A percentile compares a stretch with the other conserved stretches of the same genome.
These are phyloP conservation scores for Senna siamea DNA, from an alignment of 306 rosid species.

Conservation along the genomic window DNA sequence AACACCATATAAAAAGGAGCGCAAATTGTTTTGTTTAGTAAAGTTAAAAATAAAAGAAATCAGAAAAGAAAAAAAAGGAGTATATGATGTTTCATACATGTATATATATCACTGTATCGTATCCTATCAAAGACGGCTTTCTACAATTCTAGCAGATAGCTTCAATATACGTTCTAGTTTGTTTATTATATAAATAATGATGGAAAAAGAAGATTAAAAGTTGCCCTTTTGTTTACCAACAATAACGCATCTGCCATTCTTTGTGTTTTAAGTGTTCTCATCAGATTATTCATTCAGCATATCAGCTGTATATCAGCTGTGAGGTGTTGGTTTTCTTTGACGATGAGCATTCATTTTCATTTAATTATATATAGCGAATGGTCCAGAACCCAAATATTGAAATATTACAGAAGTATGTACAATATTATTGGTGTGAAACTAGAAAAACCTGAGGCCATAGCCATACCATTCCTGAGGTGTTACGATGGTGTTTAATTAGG, in stretches of 20 bases:
- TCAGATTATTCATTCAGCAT: no score
- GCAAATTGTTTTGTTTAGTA: neutral
- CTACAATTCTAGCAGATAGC: slow-evolving; percentile 12
- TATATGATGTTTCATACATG: no score
- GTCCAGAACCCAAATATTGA: slow-evolving; percentile 37
- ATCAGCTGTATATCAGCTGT: no score
- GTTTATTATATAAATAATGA: no score
- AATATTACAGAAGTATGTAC: no score
- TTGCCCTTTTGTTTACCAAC: neutral
- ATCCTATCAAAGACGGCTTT: slow-evolving; percentile 30
- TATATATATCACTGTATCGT: no score
- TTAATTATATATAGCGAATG: slow-evolving; percentile 42
- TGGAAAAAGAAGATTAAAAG: no score
- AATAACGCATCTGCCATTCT: slow-evolving; percentile 35
- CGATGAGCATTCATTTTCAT: slow-evolving; percentile 36
- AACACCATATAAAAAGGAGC: neutral
- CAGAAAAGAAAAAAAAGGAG: slow-evolving; percentile 4
- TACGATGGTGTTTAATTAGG: no score
- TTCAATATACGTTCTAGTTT: slow-evolving; percentile 5
- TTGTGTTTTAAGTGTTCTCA: neutral
- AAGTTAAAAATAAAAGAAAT: neutral
- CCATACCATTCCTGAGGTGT: no score
- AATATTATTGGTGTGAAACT: slow-evolving; percentile 44
- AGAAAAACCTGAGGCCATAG: no score
- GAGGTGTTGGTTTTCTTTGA: no score